These are phyloP conservation scores for Tremella yokohamensis DNA, from an alignment of 768 basidiomycete species.

Conservation along the genomic window DNA sequence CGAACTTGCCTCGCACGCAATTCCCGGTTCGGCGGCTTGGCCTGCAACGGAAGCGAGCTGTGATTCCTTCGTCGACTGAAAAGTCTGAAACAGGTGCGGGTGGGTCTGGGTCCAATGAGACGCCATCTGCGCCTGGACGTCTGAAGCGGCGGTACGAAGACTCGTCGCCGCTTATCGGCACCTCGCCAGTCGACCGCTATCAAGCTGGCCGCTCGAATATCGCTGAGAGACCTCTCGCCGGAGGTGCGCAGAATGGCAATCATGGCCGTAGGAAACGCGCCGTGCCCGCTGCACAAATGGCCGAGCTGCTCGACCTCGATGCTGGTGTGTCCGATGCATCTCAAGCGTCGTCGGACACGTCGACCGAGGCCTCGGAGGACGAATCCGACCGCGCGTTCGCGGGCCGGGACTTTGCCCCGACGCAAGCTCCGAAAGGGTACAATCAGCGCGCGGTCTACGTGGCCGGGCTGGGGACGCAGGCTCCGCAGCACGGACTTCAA, in stretches of 20 bases:
- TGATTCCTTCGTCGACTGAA: background rate
- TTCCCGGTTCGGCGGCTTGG: constrained; percentile 32
- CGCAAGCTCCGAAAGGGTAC: constrained; percentile 51
- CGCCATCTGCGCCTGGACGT: background rate
- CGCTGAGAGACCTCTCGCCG: background rate
- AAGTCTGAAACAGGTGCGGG: background rate
- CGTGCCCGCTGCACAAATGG: background rate
- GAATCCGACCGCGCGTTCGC: constrained; percentile 47
- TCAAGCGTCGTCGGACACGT: constrained; percentile 26
- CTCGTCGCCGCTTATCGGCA: background rate
- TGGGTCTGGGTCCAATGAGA: background rate
- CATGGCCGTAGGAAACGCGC: background rate
- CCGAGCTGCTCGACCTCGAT: constrained; percentile 37
- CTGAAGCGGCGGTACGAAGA: background rate
- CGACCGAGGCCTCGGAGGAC: constrained; percentile 19
- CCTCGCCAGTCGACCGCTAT: background rate
- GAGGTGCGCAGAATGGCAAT: background rate
- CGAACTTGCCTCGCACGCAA: constrained; percentile 15
- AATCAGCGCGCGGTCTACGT: constrained; percentile 48
- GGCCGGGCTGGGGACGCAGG: constrained; percentile 46
- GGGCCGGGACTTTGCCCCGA: constrained; percentile 45
- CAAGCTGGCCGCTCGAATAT: background rate
- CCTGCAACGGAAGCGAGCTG: background rate
- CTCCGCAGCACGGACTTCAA: constrained; percentile 24
- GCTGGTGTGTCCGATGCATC: constrained; percentile 34